phyloP scores from a whole-genome alignment of 352 stramenopile genomes.

The Globisporangium lucens region DNA sequence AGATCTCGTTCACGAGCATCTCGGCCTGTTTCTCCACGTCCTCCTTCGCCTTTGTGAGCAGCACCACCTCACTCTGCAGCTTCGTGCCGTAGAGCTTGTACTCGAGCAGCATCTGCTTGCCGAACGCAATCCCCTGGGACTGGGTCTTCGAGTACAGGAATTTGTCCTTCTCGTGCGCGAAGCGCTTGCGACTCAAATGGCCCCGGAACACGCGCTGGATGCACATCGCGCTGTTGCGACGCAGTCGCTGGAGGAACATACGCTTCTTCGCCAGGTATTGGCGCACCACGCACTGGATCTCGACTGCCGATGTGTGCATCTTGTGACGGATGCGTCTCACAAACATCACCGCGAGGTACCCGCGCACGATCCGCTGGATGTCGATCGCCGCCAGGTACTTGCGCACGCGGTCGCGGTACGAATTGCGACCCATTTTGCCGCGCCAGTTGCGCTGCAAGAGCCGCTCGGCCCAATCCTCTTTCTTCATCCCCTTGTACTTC shows the following conservation, averaged over 20 bases:
- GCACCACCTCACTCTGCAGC: slow-evolving; percentile 91
- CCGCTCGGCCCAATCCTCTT: slow-evolving; percentile 87
- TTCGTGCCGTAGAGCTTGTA: slow-evolving; percentile 94
- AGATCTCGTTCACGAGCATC: slow-evolving; percentile 89
- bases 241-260: slow-evolving; percentile 43
- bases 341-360: slow-evolving; percentile 53
- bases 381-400: slow-evolving; percentile 77
- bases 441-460: slow-evolving; percentile 91
- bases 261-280: slow-evolving; percentile 50
- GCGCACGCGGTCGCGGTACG: slow-evolving; percentile 68
- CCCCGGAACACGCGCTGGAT: slow-evolving; percentile 91
- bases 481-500: slow-evolving; percentile 73
- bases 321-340: slow-evolving; percentile 54
- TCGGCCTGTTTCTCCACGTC: slow-evolving; percentile 89
- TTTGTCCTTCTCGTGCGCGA: slow-evolving; percentile 88
- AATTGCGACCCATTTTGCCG: slow-evolving; percentile 84
- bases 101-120: slow-evolving; percentile 94
- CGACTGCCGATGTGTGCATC: slow-evolving; percentile 51
- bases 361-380: slow-evolving; percentile 88
- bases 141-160: slow-evolving; percentile 94
- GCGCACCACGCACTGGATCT: slow-evolving; percentile 83
- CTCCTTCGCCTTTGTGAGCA: slow-evolving; percentile 89
- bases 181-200: slow-evolving; percentile 75
- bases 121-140: slow-evolving; percentile 92
- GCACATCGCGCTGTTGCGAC: slow-evolving; percentile 56